Conservation (phyloP, 208 protist genomes). For the Leishmania guyanensis region DNA sequence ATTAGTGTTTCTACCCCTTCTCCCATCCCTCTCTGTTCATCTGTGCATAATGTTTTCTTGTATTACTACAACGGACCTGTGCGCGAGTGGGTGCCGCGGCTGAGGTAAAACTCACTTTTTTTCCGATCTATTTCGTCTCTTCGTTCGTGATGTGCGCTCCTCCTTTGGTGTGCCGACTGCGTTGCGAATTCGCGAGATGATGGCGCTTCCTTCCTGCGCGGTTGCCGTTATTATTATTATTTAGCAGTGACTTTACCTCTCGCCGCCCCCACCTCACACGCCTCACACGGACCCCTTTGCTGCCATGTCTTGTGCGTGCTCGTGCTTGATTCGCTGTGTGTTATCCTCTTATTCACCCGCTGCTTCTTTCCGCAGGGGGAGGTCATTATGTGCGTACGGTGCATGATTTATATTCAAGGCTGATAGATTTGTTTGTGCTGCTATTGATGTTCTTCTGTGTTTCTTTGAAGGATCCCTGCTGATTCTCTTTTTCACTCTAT, state of each 20-base stretch:
- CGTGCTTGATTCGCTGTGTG: not conserved
- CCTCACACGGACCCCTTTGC: not conserved
- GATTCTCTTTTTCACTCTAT: not conserved
- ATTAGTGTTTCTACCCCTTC: not conserved
- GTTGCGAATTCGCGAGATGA: not conserved
- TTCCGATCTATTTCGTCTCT: conserved; percentile 3
- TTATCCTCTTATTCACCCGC: not conserved
- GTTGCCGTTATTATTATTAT: not conserved
- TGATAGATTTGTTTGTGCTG: not conserved
- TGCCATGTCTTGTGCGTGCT: not conserved
- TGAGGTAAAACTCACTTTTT: not conserved
- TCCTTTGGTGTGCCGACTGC: not conserved
- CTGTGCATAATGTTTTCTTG: not conserved
- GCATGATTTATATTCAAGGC: not conserved
- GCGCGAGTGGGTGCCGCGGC: not conserved
- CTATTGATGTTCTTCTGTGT: not conserved
- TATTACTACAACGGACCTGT: not conserved
- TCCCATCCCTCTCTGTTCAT: not conserved
- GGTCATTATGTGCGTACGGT: not conserved
- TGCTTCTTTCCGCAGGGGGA: not conserved
- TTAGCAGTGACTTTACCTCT: not conserved
- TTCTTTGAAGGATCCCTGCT: not conserved
- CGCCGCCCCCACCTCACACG: not conserved
- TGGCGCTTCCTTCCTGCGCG: not conserved
- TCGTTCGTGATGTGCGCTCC: conserved; percentile 1